Evolutionary conservation across 2,329 filamentous ascomycete genomes (phyloP), one percentile per base, ranked within the genome.

Genomic region (Calonectria pseudoreteaudii): DNA sequence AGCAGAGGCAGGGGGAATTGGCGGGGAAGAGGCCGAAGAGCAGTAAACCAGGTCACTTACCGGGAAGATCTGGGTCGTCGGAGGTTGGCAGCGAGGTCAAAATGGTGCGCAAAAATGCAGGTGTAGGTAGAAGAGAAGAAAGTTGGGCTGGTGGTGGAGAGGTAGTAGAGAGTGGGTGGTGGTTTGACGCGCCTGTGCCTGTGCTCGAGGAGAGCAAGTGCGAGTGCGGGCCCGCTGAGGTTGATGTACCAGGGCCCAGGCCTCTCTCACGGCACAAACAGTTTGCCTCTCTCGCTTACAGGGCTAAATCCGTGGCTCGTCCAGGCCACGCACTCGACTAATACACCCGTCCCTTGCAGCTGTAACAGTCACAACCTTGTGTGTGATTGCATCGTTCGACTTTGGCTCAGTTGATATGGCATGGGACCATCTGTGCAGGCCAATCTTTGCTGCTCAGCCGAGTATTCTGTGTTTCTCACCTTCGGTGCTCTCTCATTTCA

Each of bases 171-270:
- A 28, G 18, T 36, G 44, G 50, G 31, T 31, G 50, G 66, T 68
- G 44, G 65, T 72, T 72, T 68, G 66, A 72, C 58, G 66, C 71
- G 58, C 70, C 66, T 69, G 66, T 30, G 66, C 66, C 58, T 71
- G 77, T 72, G 70, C 78, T 74, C 75, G 72, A 70, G 77, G 77
- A 77, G 77, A 78, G 78, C 44, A 64, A 18, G 72, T 76, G 75
- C 75, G 76, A 70, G 74, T 76, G 79, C 79, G 79, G 79, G 79
- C 75, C 79, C 69, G 53, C 47, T 44, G 56, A 41, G 36, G 75
- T 74, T 77, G 72, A 77, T 74, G 73, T 77, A 76, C 75, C 66
- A 68, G 71, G 71, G 71, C 71, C 66, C 41, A 68, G 71, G 66
- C 71, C 52, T 50, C 30, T 20, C 26, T 64, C 67, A 66, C 56